A percentile compares a stretch with the other conserved stretches of the same genome.
These are phyloP conservation scores for Monosporascus sp. DNA, from an alignment of 2,329 filamentous ascomycete genomes.

Conservation along the genomic window DNA sequence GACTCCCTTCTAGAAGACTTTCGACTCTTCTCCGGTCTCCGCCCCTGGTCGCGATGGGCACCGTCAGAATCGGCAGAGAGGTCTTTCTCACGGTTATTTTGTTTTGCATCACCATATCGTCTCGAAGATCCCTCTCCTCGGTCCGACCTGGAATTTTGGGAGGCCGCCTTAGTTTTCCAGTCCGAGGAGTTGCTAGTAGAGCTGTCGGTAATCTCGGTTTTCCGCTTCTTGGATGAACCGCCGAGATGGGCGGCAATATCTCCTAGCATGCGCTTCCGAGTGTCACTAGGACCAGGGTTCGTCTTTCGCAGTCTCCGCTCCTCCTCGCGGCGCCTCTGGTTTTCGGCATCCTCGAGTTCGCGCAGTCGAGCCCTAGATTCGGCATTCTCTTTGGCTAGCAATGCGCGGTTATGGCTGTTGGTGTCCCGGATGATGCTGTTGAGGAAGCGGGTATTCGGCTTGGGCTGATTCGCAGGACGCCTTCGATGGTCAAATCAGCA, in stretches of 20 bases:
- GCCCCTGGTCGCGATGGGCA: conserved; percentile 3
- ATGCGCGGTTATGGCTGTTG: conserved; percentile 79
- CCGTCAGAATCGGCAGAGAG: conserved; percentile 7
- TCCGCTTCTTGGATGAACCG: conserved; percentile 34
- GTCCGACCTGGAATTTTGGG: conserved; percentile 10
- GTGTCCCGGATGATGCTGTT: conserved; percentile 84
- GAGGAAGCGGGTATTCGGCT: conserved; percentile 87
- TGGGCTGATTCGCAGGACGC: conserved; percentile 60
- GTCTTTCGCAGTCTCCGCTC: conserved; percentile 30
- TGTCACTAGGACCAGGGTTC: conserved; percentile 44
- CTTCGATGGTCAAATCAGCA: conserved; percentile 33
- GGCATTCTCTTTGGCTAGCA: conserved; percentile 77
- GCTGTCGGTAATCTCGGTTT: conserved; percentile 15
- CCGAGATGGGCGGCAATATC: conserved; percentile 55
- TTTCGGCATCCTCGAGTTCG: conserved; percentile 47
- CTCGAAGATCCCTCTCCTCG: conserved; percentile 9
- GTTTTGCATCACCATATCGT: conserved; percentile 17
- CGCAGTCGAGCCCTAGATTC: conserved; percentile 70
- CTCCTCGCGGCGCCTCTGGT: conserved; percentile 32
- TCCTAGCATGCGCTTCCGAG: conserved; percentile 53
- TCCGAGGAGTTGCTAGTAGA: conserved; percentile 3
- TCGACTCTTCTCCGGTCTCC: conserved; percentile 7
- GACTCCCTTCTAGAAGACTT: conserved; percentile 4
- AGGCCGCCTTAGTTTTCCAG: background rate
- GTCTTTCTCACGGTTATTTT: conserved; percentile 20